These are phyloP conservation scores for Stemphylium lycopersici DNA, from an alignment of 2,329 filamentous ascomycete species.

Conservation along the genomic window DNA sequence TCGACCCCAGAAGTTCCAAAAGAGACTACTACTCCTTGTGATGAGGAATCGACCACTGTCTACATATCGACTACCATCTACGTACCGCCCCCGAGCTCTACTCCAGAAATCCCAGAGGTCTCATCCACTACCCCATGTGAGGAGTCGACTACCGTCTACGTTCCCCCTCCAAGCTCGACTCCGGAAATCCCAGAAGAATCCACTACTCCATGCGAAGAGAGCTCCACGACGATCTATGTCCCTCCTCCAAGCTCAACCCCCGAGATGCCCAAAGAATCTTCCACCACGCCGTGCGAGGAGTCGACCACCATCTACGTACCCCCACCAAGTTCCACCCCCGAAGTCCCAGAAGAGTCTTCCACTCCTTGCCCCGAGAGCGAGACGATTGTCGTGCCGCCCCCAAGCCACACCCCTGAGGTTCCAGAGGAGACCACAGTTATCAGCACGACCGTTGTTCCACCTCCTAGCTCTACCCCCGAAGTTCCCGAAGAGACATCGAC, in stretches of 20 bases:
- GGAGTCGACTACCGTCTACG: not conserved
- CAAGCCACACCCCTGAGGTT: conserved; percentile 5
- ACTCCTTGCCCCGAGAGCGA: not conserved
- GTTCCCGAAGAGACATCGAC: not conserved
- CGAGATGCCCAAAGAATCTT: not conserved
- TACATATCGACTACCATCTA: not conserved
- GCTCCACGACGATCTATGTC: not conserved
- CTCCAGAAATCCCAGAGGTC: not conserved
- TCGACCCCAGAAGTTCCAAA: not conserved
- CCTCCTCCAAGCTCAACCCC: not conserved
- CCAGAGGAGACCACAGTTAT: not conserved
- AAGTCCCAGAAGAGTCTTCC: not conserved
- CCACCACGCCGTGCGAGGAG: not conserved
- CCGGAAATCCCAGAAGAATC: not conserved
- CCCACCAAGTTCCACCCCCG: not conserved
- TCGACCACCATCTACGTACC: too few relatives aligned
- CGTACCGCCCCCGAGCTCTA: not conserved
- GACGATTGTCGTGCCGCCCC: conserved; percentile 1
- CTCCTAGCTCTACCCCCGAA: conserved; percentile 3
- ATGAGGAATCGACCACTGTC: not conserved
- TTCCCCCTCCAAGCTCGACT: not conserved
- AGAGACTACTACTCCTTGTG: conserved; percentile 3
- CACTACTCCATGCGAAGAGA: not conserved
- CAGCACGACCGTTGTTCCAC: not conserved
- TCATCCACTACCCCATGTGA: not conserved